Evolutionary conservation across 1,139 yeast genomes (phyloP), one percentile per base, ranked within the genome.

Genomic region (Yamadazyma oceani): DNA sequence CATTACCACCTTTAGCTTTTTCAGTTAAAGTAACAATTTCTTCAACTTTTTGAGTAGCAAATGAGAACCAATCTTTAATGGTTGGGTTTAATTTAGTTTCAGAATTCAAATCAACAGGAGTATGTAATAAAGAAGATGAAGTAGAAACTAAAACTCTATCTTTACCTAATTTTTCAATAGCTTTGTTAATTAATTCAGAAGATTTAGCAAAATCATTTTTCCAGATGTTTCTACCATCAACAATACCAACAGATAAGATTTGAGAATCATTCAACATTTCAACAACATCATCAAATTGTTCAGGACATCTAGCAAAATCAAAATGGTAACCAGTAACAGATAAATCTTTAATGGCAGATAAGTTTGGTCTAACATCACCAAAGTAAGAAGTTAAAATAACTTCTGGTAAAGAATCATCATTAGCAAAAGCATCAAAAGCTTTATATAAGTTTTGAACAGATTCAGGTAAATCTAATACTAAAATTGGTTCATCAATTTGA

Each of bases 211-310:
- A 86, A 76, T 92, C 86, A 66, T 95, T 85, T 81, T 92, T 92
- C 98, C 98, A 92, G 72, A 92, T 87, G 82, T 92, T 92, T 82
- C 98, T 89, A 75, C 98, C 98, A 59, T 88, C 95, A 58, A 92
- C 92, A 57, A 92, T 80, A 86, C 98, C 98, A 51, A 85, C 96
- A 50, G 97, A 90, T 62, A 92, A 78, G 50, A 77, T 71, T 77
- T 92, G 96, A 46, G 58, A 55, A 55, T 81, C 76, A 46, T 50
- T 56, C 47, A 90, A 72, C 59, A 85, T 75, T 43, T 78, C 71
- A 46, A 78, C 71, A 57, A 87, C 95, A 41, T 81, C 87, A 41
- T 88, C 92, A 52, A 92, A 82, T 79, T 92, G 98, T 69, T 86
- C 96, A 60, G 98, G 96, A 54, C 82, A 86, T 80, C 97, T 89